These are phyloP conservation scores for Zygosaccharomyces gambellarensis DNA, from an alignment of 805 yeast species.

Conservation along the genomic window DNA sequence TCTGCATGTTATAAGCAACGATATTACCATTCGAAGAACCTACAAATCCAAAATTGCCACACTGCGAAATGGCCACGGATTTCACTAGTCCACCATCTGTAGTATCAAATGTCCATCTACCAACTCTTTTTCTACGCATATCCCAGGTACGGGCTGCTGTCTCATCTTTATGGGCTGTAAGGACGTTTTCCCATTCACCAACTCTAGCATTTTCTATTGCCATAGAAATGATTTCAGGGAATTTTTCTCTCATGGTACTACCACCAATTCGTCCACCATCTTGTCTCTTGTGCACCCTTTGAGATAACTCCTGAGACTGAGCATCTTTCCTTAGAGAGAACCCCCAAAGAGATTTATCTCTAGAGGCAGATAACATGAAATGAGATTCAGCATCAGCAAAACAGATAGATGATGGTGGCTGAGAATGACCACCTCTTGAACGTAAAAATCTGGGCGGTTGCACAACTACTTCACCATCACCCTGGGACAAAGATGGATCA, in stretches of 20 bases:
- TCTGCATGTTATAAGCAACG: constrained; percentile 83
- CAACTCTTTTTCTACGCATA: constrained; percentile 70
- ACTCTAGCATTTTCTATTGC: constrained; percentile 70
- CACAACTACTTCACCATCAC: constrained; percentile 47
- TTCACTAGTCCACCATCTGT: constrained; percentile 75
- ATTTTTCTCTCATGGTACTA: constrained; percentile 57
- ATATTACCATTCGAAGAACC: constrained; percentile 87
- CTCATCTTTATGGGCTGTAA: constrained; percentile 85
- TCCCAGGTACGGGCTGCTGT: constrained; percentile 88
- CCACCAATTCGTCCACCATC: constrained; percentile 55
- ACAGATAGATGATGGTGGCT: constrained; percentile 71
- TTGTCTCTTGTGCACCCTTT: constrained; percentile 47
- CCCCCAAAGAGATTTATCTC: constrained; percentile 83
- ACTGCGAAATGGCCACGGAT: constrained; percentile 73
- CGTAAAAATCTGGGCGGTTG: constrained; percentile 89
- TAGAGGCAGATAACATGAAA: constrained; percentile 77
- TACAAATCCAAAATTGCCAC: constrained; percentile 92
- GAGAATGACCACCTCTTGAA: constrained; percentile 96
- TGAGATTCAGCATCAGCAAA: constrained; percentile 83
- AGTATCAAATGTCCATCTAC: constrained; percentile 64
- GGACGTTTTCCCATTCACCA: constrained; percentile 89
- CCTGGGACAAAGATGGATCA: constrained; percentile 77
- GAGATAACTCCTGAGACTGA: constrained; percentile 90
- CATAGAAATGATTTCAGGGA: constrained; percentile 68
- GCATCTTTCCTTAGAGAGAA: constrained; percentile 94